A percentile compares a stretch with the other conserved stretches of the same genome.
Evolutionary conservation across 371 early-diverging fungal genomes (phyloP).

Genomic region (Blastocladiella emersonii): DNA sequence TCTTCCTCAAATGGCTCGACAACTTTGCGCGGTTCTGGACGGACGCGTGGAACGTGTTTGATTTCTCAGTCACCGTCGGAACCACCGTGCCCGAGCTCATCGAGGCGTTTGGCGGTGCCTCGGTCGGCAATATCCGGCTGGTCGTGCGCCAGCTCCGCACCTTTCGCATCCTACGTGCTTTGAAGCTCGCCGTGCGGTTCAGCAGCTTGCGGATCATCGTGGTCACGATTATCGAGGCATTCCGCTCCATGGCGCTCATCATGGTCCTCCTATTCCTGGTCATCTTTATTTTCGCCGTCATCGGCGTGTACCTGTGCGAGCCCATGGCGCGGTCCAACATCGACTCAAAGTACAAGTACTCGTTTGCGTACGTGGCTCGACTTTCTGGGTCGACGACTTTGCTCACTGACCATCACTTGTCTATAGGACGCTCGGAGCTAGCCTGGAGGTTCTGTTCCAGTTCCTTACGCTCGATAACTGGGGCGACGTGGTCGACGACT

Average conservation of each 20-base stretch:
- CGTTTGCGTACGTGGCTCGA: constrained; percentile 14
- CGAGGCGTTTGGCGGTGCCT: background rate
- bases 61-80: constrained; percentile 15
- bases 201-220: constrained; percentile 21
- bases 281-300: constrained; percentile 17
- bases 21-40: constrained; percentile 16
- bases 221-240: constrained; percentile 23
- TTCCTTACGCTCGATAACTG: constrained; percentile 28
- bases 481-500: constrained; percentile 15
- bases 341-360: constrained; percentile 11
- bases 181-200: constrained; percentile 20
- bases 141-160: constrained; percentile 12
- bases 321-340: constrained; percentile 6
- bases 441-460: constrained; percentile 20
- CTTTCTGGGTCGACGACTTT: too few relatives aligned
- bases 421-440: background rate
- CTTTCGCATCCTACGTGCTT: constrained; percentile 16
- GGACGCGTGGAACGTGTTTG: constrained; percentile 25
- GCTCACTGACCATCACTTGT: too few relatives aligned
- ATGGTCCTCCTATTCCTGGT: constrained; percentile 9
- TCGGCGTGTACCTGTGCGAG: constrained; percentile 19
- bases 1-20: constrained; percentile 18
- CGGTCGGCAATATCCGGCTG: background rate
- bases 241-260: constrained; percentile 22
- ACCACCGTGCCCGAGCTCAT: background rate